Evolutionary conservation across 2,329 filamentous ascomycete genomes (phyloP).

Genomic region (Trichocomaceae sp.): DNA sequence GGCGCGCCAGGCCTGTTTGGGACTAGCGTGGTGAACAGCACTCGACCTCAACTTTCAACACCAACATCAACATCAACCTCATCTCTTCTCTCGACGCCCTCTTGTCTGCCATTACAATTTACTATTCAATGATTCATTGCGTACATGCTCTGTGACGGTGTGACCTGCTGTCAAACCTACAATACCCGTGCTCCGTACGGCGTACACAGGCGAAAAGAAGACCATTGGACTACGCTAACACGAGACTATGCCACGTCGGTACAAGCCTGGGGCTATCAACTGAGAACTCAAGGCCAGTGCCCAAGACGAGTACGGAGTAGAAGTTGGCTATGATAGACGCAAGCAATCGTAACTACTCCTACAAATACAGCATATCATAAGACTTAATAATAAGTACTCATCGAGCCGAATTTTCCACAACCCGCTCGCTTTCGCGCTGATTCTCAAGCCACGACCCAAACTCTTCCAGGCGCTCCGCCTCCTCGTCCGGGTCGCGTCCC

Average conservation of each 20-base stretch:
- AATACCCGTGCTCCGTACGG: too few species aligned
- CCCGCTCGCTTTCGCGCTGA: slow-evolving; percentile 16
- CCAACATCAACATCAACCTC: too few species aligned
- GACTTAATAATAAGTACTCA: background rate
- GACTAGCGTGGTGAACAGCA: slow-evolving; percentile 22
- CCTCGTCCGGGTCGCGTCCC: slow-evolving; percentile 40
- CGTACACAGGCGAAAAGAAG: background rate
- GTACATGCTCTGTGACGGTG: too few species aligned
- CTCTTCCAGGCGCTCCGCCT: slow-evolving; percentile 39
- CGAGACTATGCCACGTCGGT: slow-evolving; percentile 5
- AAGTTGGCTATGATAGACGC: too few species aligned
- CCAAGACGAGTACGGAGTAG: too few species aligned
- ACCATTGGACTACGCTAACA: slow-evolving; percentile 5
- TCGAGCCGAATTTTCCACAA: slow-evolving; percentile 18
- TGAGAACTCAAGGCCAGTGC: background rate
- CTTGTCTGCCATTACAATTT: too few species aligned
- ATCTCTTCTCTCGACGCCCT: background rate
- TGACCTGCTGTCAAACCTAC: too few species aligned
- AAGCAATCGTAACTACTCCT: too few species aligned
- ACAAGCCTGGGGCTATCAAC: too few species aligned
- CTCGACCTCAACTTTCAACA: too few species aligned
- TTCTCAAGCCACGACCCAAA: slow-evolving; percentile 45
- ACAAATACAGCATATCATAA: background rate
- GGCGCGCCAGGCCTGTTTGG: slow-evolving; percentile 9
- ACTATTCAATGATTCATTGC: background rate